Conservation (phyloP, 2,329 filamentous ascomycete genomes). For the Nannizziopsis arthrosporioides region DNA sequence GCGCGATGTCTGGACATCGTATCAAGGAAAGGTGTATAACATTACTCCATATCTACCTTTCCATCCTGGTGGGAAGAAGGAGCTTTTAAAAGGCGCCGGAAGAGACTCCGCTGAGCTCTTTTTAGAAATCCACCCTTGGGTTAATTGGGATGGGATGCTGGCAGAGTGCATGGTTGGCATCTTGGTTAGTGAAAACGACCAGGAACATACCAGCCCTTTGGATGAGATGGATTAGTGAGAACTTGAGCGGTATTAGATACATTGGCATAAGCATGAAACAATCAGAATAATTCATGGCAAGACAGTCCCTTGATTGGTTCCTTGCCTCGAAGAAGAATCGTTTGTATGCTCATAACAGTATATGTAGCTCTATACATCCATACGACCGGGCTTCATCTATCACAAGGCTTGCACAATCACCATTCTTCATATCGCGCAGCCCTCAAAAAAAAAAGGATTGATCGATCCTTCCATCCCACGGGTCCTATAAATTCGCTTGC, state of each 20-base stretch:
- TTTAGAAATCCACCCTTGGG: constrained; percentile 55
- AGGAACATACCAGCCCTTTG: constrained; percentile 20
- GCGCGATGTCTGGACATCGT: constrained; percentile 78
- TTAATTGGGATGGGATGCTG: constrained; percentile 57
- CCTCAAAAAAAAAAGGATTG: neutral
- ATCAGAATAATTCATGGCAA: neutral
- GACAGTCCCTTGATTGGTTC: neutral
- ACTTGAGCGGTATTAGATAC: neutral
- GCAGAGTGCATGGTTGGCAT: constrained; percentile 51
- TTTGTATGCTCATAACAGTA: neutral
- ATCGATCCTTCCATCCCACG: neutral
- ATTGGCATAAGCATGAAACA: neutral
- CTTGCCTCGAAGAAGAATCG: neutral
- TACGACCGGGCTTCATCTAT: neutral
- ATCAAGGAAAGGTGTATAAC: constrained; percentile 88
- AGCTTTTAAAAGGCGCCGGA: constrained; percentile 52
- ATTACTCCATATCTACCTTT: constrained; percentile 80
- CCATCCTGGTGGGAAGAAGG: constrained; percentile 65
- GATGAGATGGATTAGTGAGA: constrained; percentile 49
- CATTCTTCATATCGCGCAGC: neutral
- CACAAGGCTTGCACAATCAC: too few species aligned
- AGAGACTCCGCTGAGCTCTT: constrained; percentile 55
- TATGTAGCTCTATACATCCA: neutral
- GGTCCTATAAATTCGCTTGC: neutral
- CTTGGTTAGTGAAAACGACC: constrained; percentile 41